Base-by-base conservation (phyloP, 2,329 filamentous ascomycete species). In the Cladophialophora chaetospira region DNA sequence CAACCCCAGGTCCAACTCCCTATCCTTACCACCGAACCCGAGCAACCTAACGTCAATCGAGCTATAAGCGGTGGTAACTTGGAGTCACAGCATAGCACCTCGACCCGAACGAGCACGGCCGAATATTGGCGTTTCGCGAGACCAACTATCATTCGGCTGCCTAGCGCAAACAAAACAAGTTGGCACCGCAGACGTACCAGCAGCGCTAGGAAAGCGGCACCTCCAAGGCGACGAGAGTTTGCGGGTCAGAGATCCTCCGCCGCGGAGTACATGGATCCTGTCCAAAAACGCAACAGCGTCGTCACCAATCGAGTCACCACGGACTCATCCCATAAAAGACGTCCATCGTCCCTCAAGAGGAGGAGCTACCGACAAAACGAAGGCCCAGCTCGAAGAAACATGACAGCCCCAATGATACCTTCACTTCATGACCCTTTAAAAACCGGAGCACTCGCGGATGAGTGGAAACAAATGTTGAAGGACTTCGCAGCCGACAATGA, bases 401-500 rank as follows among this genome's bases (percentile, higher is more conserved):
- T 42, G 13, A 15, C 50, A 28, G 19, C 29, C 23, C 62, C 59
- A 9, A 46, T 55, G 21, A 40, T 61, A 10, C 60, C 55, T 13
- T 64, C 59, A 9, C 59, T 64, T 21, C 57, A 61, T 28, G 54
- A 61, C 38, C 62, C 62, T 4, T 47, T 62, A 35, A 62, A 59
- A 26, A 49, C 53, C 47, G 54, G 29, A 21, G 35, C 42, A 36
- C 59, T 64, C 43, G 55, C 57, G 13, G 36, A 57, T n/a, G 57
- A 64, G 38, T 60, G 57, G 28, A 55, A 45, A 38, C 51, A 53
- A 23, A 49, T 63, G 15, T 28, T 62, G 48, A 55, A 43, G 17
- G 58, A 38, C 31, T 21, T 57, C n/a, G 53, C 58, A n/a, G 57
- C 58, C 28, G 50, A 61, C 44, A 53, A 40, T 11, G 55, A 62